These are phyloP conservation scores for Plasmodium billcollinsi DNA, from an alignment of 169 alveolate species.

Conservation along the genomic window DNA sequence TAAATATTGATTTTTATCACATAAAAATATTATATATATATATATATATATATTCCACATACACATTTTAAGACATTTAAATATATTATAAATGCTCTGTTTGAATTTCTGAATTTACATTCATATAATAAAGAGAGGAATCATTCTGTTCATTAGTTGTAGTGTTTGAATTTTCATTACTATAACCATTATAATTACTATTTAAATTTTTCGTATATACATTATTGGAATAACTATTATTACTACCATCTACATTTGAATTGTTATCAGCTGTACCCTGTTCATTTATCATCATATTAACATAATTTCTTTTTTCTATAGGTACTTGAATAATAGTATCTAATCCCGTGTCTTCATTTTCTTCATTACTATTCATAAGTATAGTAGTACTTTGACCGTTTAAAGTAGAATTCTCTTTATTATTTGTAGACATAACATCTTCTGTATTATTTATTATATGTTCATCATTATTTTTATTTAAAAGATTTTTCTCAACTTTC, in stretches of 20 bases:
- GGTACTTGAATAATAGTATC: not conserved
- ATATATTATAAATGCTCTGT: conserved; percentile 29
- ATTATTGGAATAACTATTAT: conserved; percentile 25
- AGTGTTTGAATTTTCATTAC: conserved; percentile 28
- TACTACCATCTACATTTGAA: not conserved
- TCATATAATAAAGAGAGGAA: conserved; percentile 53
- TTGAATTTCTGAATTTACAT: conserved; percentile 41
- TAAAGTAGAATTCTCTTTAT: not conserved
- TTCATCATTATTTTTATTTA: no score
- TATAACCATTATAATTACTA: conserved; percentile 17
- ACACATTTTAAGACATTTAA: no score
- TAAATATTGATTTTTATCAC: no score
- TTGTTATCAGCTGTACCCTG: conserved; percentile 6
- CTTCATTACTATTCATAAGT: not conserved
- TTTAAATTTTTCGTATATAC: conserved; percentile 12
- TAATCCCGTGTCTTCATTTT: not conserved
- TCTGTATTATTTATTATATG: no score
- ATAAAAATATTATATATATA: no score
- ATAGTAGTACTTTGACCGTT: not conserved
- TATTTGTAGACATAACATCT: not conserved
- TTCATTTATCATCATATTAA: conserved; percentile 13
- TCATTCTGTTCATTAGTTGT: conserved; percentile 12
- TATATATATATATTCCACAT: no score
- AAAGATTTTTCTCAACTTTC: no score
- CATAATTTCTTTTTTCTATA: conserved; percentile 19